Evolutionary conservation across 345 rosid species (phyloP).

Genomic region (Boechera stricta): DNA sequence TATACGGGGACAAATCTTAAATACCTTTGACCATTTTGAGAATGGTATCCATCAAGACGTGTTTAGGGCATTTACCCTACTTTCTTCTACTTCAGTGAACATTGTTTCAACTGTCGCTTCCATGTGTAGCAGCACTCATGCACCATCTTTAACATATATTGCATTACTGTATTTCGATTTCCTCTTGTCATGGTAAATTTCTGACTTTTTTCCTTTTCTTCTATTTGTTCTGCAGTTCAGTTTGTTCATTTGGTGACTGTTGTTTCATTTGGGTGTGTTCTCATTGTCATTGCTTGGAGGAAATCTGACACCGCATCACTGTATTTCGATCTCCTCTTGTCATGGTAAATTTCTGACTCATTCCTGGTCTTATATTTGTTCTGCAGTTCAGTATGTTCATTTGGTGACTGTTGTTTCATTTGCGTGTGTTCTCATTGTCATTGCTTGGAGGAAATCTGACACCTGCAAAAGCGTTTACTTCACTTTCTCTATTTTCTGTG

Average conservation of each 20-base stretch:
- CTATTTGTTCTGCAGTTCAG: slow-evolving; percentile 68
- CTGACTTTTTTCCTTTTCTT: slow-evolving; percentile 47
- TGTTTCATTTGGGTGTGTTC: slow-evolving; percentile 60
- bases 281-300: too few relatives aligned
- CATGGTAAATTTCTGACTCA: too few relatives aligned
- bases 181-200: slow-evolving; percentile 10
- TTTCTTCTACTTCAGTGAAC: slow-evolving; percentile 30
- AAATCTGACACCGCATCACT: too few relatives aligned
- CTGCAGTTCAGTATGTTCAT: too few relatives aligned
- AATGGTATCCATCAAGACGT: slow-evolving; percentile 9
- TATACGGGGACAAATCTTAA: slow-evolving; percentile 8
- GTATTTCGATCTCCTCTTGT: too few relatives aligned
- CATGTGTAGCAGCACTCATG: slow-evolving; percentile 15
- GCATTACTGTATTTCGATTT: neutral
- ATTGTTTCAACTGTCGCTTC: neutral
- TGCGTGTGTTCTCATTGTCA: slow-evolving; percentile 62
- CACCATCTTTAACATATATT: slow-evolving; percentile 21
- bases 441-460: slow-evolving; percentile 98
- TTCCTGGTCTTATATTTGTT: too few relatives aligned
- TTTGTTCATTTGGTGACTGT: slow-evolving; percentile 86
- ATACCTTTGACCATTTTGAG: slow-evolving; percentile 2
- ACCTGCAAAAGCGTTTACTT: slow-evolving; percentile 96
- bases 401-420: too few relatives aligned
- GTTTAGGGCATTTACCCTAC: slow-evolving; percentile 10
- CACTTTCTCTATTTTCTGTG: slow-evolving; percentile 92